Evolutionary conservation across 208 protist genomes (phyloP).

Genomic region (Trypanosomatidae sp.): DNA sequence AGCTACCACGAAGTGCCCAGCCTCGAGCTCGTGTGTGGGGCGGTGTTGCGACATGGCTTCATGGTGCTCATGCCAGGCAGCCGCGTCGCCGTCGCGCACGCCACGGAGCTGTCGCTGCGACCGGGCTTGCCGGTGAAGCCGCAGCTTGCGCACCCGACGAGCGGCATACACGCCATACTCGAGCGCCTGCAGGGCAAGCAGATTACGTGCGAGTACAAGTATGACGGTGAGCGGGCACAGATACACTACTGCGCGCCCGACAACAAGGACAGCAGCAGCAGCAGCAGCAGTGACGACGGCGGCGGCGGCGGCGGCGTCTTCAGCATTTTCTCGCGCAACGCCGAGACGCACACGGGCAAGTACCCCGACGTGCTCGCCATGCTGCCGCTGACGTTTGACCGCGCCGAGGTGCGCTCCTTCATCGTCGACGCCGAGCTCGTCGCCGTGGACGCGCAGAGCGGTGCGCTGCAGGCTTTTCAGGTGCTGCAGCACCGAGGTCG

Average conservation of each 20-base stretch:
- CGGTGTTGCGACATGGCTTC: constrained; percentile 62
- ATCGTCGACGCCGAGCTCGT: constrained; percentile 99
- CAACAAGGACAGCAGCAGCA: not conserved
- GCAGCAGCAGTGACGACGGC: constrained; percentile 3
- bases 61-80: constrained; percentile 50
- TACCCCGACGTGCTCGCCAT: constrained; percentile 96
- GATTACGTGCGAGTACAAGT: constrained; percentile 99
- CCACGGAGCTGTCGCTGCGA: constrained; percentile 50
- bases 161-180: constrained; percentile 79
- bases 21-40: constrained; percentile 61
- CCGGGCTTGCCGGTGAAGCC: constrained; percentile 95
- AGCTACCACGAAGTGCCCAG: constrained; percentile 79
- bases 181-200: constrained; percentile 60
- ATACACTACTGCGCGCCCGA: constrained; percentile 78
- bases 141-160: constrained; percentile 98
- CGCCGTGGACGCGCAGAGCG: constrained; percentile 83
- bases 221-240: constrained; percentile 98
- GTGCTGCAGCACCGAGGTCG: constrained; percentile 71
- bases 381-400: constrained; percentile 40
- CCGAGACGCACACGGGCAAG: constrained; percentile 96
- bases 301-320: constrained; percentile 18
- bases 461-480: constrained; percentile 95
- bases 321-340: constrained; percentile 97
- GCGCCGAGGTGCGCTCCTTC: constrained; percentile 80
- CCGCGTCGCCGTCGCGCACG: constrained; percentile 15